These are phyloP conservation scores for Santalum album DNA, from an alignment of 164 flowering plant species.

Conservation along the genomic window DNA sequence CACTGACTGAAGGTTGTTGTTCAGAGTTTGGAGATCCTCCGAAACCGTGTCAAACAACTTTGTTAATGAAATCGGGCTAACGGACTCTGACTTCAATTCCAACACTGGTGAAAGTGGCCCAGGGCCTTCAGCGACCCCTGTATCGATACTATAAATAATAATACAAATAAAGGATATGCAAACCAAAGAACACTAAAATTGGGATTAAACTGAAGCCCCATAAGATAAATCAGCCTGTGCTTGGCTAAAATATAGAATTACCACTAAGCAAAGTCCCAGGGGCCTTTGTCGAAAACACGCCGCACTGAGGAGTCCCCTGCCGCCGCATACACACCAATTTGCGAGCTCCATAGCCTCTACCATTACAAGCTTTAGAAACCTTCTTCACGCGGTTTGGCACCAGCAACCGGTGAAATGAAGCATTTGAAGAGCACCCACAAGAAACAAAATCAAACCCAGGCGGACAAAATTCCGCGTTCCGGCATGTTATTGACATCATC, in stretches of 20 bases:
- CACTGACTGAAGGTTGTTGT: conserved; percentile 69
- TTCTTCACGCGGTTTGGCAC: conserved; percentile 21
- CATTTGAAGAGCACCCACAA: conserved; percentile 52
- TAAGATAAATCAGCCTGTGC: too few relatives aligned
- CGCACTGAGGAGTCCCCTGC: conserved; percentile 18
- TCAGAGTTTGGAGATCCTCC: conserved; percentile 63
- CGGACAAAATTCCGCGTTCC: conserved; percentile 38
- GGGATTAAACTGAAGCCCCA: neutral
- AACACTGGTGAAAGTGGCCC: conserved; percentile 13
- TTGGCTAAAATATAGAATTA: too few relatives aligned
- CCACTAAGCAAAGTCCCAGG: conserved; percentile 48
- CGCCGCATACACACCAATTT: conserved; percentile 22
- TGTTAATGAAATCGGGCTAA: conserved; percentile 36
- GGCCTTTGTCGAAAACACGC: conserved; percentile 36
- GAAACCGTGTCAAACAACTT: conserved; percentile 73
- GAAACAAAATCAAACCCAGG: conserved; percentile 34
- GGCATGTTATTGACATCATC: conserved; percentile 67
- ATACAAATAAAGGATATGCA: too few relatives aligned
- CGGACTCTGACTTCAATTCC: conserved; percentile 30
- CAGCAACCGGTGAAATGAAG: conserved; percentile 18
- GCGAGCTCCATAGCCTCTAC: too few relatives aligned
- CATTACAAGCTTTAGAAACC: too few relatives aligned
- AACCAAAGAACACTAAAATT: neutral
- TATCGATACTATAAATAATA: neutral
- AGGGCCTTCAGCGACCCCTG: conserved; percentile 41